Conservation (phyloP, 2,329 filamentous ascomycete species). For the Dactylellina leptospora region DNA sequence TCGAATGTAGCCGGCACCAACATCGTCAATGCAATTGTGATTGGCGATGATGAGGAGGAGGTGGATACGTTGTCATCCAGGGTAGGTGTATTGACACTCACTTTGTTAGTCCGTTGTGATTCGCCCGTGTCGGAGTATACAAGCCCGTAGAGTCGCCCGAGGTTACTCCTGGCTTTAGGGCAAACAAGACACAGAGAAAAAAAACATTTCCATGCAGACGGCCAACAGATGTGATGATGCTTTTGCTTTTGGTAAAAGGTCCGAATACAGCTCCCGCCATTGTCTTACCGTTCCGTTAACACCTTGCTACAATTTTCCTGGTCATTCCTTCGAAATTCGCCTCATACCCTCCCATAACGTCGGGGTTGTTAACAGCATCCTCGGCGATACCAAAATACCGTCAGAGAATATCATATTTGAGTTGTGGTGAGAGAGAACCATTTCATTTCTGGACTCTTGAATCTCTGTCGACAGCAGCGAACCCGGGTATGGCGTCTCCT, state of each 20-base stretch:
- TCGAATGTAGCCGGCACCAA: constrained; percentile 1
- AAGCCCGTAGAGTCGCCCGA: too few relatives aligned
- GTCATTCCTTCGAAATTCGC: constrained; percentile 5
- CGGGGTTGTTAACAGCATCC: too few relatives aligned
- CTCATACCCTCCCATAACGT: constrained; percentile 49
- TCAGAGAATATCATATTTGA: neutral
- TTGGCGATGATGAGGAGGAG: constrained; percentile 26
- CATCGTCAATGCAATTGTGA: constrained; percentile 25
- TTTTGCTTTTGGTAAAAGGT: constrained; percentile 54
- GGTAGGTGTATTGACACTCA: constrained; percentile 12
- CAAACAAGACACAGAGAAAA: too few relatives aligned
- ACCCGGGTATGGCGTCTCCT: constrained; percentile 50
- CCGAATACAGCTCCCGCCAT: constrained; percentile 34
- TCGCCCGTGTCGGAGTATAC: neutral
- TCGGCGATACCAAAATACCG: too few relatives aligned
- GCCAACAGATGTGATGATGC: constrained; percentile 51
- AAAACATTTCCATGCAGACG: too few relatives aligned
- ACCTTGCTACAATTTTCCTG: constrained; percentile 1
- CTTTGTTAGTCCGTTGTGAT: neutral
- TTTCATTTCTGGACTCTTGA: constrained; percentile 14
- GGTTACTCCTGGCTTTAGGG: too few relatives aligned
- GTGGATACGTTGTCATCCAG: neutral
- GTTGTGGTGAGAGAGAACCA: constrained; percentile 18
- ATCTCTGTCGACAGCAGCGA: constrained; percentile 19
- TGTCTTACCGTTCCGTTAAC: constrained; percentile 7